Conservation (phyloP, 495 filamentous ascomycete genomes). For the Bacidia gigantensis region DNA sequence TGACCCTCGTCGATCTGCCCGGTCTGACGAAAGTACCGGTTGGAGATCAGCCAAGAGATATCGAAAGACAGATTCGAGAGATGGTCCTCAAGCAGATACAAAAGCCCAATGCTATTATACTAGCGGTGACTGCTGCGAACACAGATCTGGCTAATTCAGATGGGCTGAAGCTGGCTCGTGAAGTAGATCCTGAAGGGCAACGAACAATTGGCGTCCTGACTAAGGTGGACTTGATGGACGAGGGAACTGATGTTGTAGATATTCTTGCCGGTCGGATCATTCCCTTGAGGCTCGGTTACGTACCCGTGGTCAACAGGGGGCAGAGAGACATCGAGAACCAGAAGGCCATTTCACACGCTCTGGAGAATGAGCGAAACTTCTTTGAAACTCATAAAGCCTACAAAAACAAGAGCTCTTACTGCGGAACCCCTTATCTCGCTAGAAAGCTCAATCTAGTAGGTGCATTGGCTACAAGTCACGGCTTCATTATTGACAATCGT, state of each 20-base stretch:
- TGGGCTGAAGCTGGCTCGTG: conserved; percentile 87
- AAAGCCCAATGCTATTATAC: conserved; percentile 95
- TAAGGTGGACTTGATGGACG: conserved; percentile 99
- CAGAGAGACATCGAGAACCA: conserved; percentile 97
- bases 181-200: conserved; percentile 96
- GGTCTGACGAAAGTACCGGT: conserved; percentile 97
- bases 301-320: conserved; percentile 97
- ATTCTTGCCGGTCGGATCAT: conserved; percentile 98
- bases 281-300: conserved; percentile 87
- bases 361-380: conserved; percentile 93
- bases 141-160: conserved; percentile 98
- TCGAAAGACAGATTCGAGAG: conserved; percentile 90
- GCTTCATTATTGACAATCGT: conserved; percentile 13
- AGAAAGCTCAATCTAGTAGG: conserved; percentile 85
- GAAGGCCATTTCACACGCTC: conserved; percentile 77
- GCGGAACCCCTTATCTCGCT: conserved; percentile 91
- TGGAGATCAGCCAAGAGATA: conserved; percentile 96
- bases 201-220: conserved; percentile 97
- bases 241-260: conserved; percentile 97
- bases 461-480: neutral
- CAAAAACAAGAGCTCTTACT: conserved; percentile 95
- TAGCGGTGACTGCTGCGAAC: conserved; percentile 93
- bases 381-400: conserved; percentile 99
- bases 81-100: conserved; percentile 99
- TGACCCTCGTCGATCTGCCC: conserved; percentile 94